Conservation (phyloP, 352 stramenopile genomes). For the Globisporangium middletonii region DNA sequence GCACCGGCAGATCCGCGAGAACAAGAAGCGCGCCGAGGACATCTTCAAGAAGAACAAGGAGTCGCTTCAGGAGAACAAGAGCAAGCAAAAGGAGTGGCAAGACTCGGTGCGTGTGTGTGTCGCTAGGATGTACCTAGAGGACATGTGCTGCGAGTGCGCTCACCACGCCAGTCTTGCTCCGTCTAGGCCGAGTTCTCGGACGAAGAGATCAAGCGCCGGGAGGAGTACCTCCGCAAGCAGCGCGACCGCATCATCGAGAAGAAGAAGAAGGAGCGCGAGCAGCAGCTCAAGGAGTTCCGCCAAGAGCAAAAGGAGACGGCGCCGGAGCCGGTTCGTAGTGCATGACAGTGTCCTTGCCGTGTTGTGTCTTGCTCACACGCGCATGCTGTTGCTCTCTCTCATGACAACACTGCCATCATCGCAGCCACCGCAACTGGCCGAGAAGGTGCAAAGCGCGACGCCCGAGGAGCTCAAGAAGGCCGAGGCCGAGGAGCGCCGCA, state of each 20-base stretch:
- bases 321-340: slow-evolving; percentile 33
- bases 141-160: too few species aligned
- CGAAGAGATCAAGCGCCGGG: slow-evolving; percentile 61
- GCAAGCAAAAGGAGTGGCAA: slow-evolving; percentile 64
- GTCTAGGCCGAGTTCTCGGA: slow-evolving; percentile 57
- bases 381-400: neutral
- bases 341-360: neutral
- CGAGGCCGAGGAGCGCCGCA: slow-evolving; percentile 61
- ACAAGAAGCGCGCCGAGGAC: slow-evolving; percentile 65
- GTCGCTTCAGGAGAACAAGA: slow-evolving; percentile 62
- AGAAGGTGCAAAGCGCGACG: slow-evolving; percentile 61
- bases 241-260: slow-evolving; percentile 77
- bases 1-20: slow-evolving; percentile 50
- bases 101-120: slow-evolving; percentile 13
- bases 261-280: slow-evolving; percentile 71
- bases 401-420: neutral
- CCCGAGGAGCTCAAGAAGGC: slow-evolving; percentile 56
- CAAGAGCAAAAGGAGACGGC: slow-evolving; percentile 62
- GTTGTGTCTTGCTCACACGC: neutral
- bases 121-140: neutral
- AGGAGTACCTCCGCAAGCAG: slow-evolving; percentile 70
- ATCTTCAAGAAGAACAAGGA: slow-evolving; percentile 73
- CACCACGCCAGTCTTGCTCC: neutral
- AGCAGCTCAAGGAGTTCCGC: slow-evolving; percentile 67
- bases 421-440: slow-evolving; percentile 41